Base-by-base conservation (phyloP, 306 rosid species). In the Ceratonia siliqua region DNA sequence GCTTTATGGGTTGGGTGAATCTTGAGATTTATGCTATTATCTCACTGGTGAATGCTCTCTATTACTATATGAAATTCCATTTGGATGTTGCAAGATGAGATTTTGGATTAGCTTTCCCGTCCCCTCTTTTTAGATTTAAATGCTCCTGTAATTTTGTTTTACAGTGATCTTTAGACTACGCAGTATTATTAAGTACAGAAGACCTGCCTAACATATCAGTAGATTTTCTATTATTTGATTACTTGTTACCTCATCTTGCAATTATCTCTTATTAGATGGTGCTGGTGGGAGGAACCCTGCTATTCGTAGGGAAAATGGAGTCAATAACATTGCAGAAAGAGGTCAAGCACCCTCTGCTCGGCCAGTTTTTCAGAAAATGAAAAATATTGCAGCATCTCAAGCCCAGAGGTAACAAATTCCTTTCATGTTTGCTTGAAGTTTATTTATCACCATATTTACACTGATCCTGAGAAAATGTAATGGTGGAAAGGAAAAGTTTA, bases 291-390 rank as follows among this genome's bases (percentile, higher is more conserved):
- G 85, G 86, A 87, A 81, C 80, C n/a, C 36, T 45, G 64, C 81
- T 72, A 65, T 62, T 74, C 75, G 88, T 64, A 79, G 83, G 76
- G 97, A 89, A 81, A 89, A 85, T 85, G 92, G 92, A 72, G 61
- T 49, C 45, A 80, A 61, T 79, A 71, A 82, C 77, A 48, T 13
- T 67, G 69, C 78, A 39, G 86, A 88, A 70, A 85, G 85, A 84
- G 82, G 72, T 50, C 70, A 83, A n/a, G 43, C 30, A 20, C 79
- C 84, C 54, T 75, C 87, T 72, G 42, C 69, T 27, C 56, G 55
- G 73, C 73, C 82, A 68, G 72, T 72, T 77, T 65, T 75, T 33
- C 85, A 59, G 74, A 85, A 84, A 84, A 72, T 72, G 0, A 82
- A 74, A 69, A 77, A 68, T 65, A 79, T 57, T 73, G 66, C 81